Percentiles rank a stretch among this genome's conserved stretches.
These are phyloP conservation scores for Musa beccarii DNA, from an alignment of 176 grass and related monocot species.

Conservation along the genomic window DNA sequence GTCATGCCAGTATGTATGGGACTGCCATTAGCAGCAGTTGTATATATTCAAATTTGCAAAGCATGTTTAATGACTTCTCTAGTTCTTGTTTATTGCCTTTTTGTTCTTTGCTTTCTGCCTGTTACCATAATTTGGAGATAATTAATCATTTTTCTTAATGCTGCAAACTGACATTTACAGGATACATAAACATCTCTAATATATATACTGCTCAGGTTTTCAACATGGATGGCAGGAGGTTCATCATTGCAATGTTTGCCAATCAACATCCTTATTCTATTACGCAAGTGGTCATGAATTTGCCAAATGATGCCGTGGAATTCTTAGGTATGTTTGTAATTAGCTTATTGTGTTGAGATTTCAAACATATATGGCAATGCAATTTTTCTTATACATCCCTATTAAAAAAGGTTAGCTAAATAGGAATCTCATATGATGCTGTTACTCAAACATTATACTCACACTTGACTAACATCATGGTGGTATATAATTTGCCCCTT, in stretches of 20 bases:
- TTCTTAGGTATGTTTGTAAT: constrained; percentile 52
- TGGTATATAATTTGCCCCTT: neutral
- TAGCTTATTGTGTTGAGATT: neutral
- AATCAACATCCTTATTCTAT: constrained; percentile 39
- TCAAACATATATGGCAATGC: too few species aligned
- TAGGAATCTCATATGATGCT: too few species aligned
- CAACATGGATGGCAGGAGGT: constrained; percentile 97
- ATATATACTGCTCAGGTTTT: constrained; percentile 27
- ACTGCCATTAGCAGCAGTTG: too few species aligned
- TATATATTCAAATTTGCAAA: too few species aligned
- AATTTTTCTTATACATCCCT: too few species aligned
- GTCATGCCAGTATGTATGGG: too few species aligned
- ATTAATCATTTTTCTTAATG: neutral
- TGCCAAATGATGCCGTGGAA: constrained; percentile 73
- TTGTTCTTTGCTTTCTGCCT: neutral
- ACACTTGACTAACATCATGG: too few species aligned
- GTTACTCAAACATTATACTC: too few species aligned
- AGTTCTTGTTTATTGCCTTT: neutral
- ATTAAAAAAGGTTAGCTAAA: too few species aligned
- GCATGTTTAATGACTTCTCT: too few species aligned
- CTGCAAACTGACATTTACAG: neutral
- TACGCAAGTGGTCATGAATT: constrained; percentile 97
- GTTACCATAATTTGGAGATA: neutral
- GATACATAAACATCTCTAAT: neutral
- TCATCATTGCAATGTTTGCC: constrained; percentile 58